Percentiles rank a stretch among this genome's conserved stretches.
These are phyloP conservation scores for Pseudozyma thailandica DNA, from an alignment of 1,284 basidiomycete species.

Conservation along the genomic window DNA sequence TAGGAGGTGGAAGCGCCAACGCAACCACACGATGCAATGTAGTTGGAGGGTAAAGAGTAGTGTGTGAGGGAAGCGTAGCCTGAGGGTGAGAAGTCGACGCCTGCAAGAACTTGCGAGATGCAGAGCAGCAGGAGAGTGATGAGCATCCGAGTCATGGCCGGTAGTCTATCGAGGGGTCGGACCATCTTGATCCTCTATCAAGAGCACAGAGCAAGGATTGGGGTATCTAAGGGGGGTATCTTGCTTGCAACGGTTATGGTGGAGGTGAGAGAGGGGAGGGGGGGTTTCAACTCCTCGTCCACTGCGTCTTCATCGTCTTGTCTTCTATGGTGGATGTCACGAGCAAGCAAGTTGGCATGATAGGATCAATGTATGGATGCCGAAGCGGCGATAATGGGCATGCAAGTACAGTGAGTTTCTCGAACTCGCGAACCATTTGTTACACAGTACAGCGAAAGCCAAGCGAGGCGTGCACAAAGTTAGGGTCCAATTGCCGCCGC, in stretches of 20 bases:
- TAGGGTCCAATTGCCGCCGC: background rate
- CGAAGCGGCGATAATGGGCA: background rate
- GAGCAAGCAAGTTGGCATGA: too few relatives aligned
- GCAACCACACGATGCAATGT: slow-evolving; percentile 60
- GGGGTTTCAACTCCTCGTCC: too few relatives aligned
- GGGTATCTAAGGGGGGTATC: background rate
- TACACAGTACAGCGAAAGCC: background rate
- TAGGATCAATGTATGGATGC: too few relatives aligned
- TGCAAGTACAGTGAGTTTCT: background rate
- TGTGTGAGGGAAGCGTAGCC: slow-evolving; percentile 59
- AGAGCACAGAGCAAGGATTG: background rate
- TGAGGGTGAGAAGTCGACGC: slow-evolving; percentile 22
- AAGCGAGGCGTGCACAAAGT: background rate
- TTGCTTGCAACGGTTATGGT: background rate
- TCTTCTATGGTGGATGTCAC: too few relatives aligned
- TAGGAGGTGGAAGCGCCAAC: slow-evolving; percentile 48
- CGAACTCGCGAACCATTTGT: background rate
- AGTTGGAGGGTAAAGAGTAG: slow-evolving; percentile 53
- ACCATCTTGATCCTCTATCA: background rate
- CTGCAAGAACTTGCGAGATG: background rate
- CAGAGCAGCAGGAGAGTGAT: slow-evolving; percentile 5
- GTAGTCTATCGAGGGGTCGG: background rate
- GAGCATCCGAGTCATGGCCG: background rate
- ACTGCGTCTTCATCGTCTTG: background rate
- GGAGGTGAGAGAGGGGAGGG: background rate